phyloP scores from a whole-genome alignment of 139 green algal species.

The Haematococcus sp. region DNA sequence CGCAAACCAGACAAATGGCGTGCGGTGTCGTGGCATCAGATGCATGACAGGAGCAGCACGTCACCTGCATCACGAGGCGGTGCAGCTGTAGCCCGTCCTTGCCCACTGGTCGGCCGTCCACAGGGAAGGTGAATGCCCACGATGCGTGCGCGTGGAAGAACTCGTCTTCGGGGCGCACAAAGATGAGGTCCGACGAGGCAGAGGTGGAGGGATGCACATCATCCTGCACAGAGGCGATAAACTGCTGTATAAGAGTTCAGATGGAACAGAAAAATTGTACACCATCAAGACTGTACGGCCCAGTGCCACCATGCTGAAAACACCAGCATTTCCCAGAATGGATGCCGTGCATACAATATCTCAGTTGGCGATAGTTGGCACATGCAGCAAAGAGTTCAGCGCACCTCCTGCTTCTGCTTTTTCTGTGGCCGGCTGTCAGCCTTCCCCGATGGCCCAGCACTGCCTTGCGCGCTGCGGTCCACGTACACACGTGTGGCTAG shows the following conservation, averaged over 20 bases:
- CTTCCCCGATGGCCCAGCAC: not conserved
- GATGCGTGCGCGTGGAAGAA: conserved; percentile 68
- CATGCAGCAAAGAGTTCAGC: not conserved
- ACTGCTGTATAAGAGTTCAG: no score
- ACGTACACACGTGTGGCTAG: conserved; percentile 63
- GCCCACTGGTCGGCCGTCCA: conserved; percentile 44
- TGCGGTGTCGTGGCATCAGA: no score
- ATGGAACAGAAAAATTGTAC: no score
- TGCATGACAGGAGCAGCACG: no score
- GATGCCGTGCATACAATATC: not conserved
- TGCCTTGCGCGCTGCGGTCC: conserved; percentile 25
- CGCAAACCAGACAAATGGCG: no score
- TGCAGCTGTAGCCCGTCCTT: conserved; percentile 60
- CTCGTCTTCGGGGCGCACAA: conserved; percentile 83
- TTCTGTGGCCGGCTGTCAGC: not conserved
- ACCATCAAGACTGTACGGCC: no score
- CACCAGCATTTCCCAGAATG: no score
- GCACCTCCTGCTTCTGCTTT: conserved; percentile 13
- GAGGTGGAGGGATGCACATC: not conserved
- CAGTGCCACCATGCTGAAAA: no score
- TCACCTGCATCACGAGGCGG: conserved; percentile 55
- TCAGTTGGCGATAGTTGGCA: no score
- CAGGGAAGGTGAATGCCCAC: conserved; percentile 69
- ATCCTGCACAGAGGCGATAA: not conserved
- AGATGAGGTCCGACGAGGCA: conserved; percentile 53